Conservation (phyloP, 805 yeast species). For the Metschnikowia vanudenii region DNA sequence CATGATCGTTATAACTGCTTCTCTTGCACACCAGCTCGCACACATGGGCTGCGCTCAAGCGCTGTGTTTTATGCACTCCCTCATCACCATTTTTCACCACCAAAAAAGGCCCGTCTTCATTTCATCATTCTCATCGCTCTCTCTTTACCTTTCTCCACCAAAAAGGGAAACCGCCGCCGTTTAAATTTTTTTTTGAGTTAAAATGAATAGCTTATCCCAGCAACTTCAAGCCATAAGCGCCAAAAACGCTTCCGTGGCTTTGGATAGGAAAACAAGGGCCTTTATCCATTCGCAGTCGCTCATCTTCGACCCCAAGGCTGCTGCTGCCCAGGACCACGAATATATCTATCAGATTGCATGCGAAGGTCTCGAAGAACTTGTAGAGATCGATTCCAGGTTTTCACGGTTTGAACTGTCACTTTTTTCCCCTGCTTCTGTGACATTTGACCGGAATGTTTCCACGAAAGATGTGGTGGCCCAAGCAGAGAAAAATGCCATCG, state of each 20-base stretch:
- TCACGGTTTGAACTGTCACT: conserved; percentile 64
- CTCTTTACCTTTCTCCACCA: too few relatives aligned
- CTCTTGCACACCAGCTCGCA: too few relatives aligned
- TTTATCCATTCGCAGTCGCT: conserved; percentile 87
- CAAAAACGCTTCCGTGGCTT: conserved; percentile 66
- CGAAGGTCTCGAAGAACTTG: conserved; percentile 75
- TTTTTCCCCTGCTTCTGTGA: conserved; percentile 78
- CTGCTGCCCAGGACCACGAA: conserved; percentile 93
- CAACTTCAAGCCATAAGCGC: conserved; percentile 74
- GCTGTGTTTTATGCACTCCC: too few relatives aligned
- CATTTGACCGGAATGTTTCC: conserved; percentile 80
- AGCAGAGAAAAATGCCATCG: conserved; percentile 70
- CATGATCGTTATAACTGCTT: too few relatives aligned
- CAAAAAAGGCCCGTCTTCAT: too few relatives aligned
- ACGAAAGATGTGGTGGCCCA: conserved; percentile 71
- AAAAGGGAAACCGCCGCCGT: too few relatives aligned
- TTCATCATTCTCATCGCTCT: too few relatives aligned
- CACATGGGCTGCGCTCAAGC: too few relatives aligned
- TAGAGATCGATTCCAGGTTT: conserved; percentile 73
- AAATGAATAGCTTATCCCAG: conserved; percentile 64
- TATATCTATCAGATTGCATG: conserved; percentile 66
- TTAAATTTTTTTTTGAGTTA: too few relatives aligned
- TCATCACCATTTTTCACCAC: too few relatives aligned
- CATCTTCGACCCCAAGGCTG: conserved; percentile 79
- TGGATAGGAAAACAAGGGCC: conserved; percentile 84